Conservation (phyloP, 2,329 filamentous ascomycete species). For the Periconia sp. region DNA sequence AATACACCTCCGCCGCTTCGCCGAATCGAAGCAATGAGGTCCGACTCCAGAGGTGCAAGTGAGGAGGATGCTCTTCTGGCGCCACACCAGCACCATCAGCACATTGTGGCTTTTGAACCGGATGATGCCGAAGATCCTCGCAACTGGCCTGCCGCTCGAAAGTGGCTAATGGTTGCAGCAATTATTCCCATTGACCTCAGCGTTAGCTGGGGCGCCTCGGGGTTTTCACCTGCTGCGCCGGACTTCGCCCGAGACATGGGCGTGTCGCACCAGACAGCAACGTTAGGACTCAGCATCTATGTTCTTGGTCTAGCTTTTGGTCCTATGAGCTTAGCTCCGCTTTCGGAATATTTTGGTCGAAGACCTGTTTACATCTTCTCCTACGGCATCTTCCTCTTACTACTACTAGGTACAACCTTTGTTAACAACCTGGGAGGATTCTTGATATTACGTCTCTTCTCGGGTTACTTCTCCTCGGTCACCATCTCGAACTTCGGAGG, state of each 20-base stretch:
- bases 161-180: slow-evolving; percentile 44
- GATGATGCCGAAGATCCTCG: slow-evolving; percentile 39
- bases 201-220: slow-evolving; percentile 54
- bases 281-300: slow-evolving; percentile 55
- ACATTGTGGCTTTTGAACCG: slow-evolving; percentile 31
- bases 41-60: neutral
- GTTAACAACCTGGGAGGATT: slow-evolving; percentile 51
- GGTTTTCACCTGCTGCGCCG: slow-evolving; percentile 53
- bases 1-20: too few relatives aligned
- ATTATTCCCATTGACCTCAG: slow-evolving; percentile 45
- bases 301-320: slow-evolving; percentile 54
- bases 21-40: slow-evolving; percentile 1
- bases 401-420: slow-evolving; percentile 53
- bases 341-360: slow-evolving; percentile 51
- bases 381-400: slow-evolving; percentile 51
- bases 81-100: neutral
- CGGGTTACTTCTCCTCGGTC: slow-evolving; percentile 53
- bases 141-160: slow-evolving; percentile 40
- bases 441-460: slow-evolving; percentile 51
- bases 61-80: slow-evolving; percentile 12
- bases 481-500: slow-evolving; percentile 51
- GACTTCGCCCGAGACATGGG: slow-evolving; percentile 52
- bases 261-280: slow-evolving; percentile 49
- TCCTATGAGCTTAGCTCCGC: slow-evolving; percentile 42
- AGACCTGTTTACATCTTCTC: slow-evolving; percentile 52